These are phyloP conservation scores for Dipodascus albidus DNA, from an alignment of 805 yeast genomes.

Conservation along the genomic window DNA sequence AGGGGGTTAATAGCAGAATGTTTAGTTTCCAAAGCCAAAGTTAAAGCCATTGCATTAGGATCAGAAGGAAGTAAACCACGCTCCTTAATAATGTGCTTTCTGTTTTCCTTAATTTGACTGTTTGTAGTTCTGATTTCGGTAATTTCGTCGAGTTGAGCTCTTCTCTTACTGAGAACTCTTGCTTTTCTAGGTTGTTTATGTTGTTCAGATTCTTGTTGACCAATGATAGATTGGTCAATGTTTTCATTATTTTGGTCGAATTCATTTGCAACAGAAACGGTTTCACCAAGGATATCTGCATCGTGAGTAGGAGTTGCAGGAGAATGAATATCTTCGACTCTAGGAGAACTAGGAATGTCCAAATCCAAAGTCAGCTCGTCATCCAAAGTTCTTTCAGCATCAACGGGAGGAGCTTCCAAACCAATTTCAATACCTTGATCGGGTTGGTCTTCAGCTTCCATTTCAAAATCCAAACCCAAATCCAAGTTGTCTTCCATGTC, in stretches of 20 bases:
- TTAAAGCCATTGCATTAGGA: slow-evolving; percentile 2
- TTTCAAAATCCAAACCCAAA: slow-evolving; percentile 43
- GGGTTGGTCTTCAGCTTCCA: slow-evolving; percentile 25
- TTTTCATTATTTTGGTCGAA: background rate
- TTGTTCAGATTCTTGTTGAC: background rate
- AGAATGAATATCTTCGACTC: slow-evolving; percentile 5
- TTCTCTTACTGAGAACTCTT: background rate
- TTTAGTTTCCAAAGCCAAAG: slow-evolving; percentile 2
- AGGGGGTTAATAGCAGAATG: slow-evolving; percentile 5
- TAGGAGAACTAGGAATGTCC: slow-evolving; percentile 3
- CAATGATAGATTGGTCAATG: slow-evolving; percentile 2
- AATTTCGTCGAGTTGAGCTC: slow-evolving; percentile 30
- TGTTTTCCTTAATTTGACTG: slow-evolving; percentile 22
- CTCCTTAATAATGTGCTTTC: slow-evolving; percentile 14
- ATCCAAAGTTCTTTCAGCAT: slow-evolving; percentile 5
- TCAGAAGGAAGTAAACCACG: slow-evolving; percentile 11
- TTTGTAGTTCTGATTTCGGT: slow-evolving; percentile 33
- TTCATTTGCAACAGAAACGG: slow-evolving; percentile 5
- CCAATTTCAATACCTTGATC: slow-evolving; percentile 28
- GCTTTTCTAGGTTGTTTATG: background rate
- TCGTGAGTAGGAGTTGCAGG: slow-evolving; percentile 9
- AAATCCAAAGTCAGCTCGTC: slow-evolving; percentile 2
- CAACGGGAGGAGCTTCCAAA: slow-evolving; percentile 16
- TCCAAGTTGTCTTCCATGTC: slow-evolving; percentile 30
- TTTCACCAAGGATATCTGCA: slow-evolving; percentile 7